Evolutionary conservation across 169 alveolate genomes (phyloP), one percentile per base, ranked within the genome.

Genomic region (Plasmodium relictum): DNA sequence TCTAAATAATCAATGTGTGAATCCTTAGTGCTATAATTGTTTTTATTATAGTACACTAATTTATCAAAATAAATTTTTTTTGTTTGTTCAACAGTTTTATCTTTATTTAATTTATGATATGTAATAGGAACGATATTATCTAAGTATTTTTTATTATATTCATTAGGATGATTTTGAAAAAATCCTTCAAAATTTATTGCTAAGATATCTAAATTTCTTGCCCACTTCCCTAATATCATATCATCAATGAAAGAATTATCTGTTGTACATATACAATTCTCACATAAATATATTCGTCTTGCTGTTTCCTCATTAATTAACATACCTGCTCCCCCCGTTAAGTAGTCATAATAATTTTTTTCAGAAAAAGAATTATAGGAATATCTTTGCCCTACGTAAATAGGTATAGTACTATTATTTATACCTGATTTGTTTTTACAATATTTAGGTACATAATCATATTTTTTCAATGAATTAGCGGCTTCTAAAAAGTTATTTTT

Each of bases 141-240:
- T 20, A 86, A 42, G 52, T 71, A 86, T 6, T 20, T 48, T 72
- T 44, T n/a, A 50, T 71, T 45, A 39, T 86, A 86, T 9, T 86
- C 45, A 0, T 16, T 9, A 5, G 92, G 92, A 0, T n/a, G 12
- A 2, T 71, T 86, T 61, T 62, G 78, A 74, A 71, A 86, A 65
- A 70, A 86, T 12, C 92, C 92, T 86, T 86, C 92, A 63, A 86
- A 70, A 39, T 86, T 71, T 61, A 86, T 86, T 8, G 92, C 62
- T 26, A 86, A 9, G 3, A 86, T 59, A 1, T 63, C 52, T 22
- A 86, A n/a, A 37, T 63, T 41, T 52, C 70, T 86, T 4, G 78
- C 65, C 92, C 92, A 86, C 1, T 31, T 37, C 3, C 92, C 92
- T 44, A 86, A 50, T 0, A 74, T 52, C 26, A 50, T 63, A 20